A percentile compares a stretch with the other conserved stretches of the same genome.
These are phyloP conservation scores for Leccinum glutinopallens DNA, from an alignment of 1,284 basidiomycete species.

Conservation along the genomic window DNA sequence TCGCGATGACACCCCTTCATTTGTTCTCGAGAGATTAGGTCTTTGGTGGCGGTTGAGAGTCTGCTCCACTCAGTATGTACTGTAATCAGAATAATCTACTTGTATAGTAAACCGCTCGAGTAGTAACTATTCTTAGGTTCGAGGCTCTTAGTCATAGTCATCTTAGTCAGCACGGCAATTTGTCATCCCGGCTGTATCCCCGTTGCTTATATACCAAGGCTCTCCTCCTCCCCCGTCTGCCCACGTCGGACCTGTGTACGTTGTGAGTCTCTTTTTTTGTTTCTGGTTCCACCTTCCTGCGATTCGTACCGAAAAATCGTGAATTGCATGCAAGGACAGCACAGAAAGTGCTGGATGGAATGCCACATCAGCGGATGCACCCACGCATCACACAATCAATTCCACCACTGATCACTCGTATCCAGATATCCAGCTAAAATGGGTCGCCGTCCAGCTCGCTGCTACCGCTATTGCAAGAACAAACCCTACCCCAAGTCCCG, in stretches of 20 bases:
- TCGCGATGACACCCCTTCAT: neutral
- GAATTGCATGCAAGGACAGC: neutral
- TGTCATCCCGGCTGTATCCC: neutral
- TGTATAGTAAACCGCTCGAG: no score
- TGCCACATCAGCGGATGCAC: neutral
- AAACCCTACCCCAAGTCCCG: slow-evolving; percentile 94
- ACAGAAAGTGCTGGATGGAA: neutral
- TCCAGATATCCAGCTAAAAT: slow-evolving; percentile 44
- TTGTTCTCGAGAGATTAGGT: neutral
- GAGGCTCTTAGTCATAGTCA: neutral
- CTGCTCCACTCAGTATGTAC: no score
- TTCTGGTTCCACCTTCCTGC: neutral
- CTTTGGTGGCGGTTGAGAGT: no score
- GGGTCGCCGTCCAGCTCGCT: slow-evolving; percentile 95
- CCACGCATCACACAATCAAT: neutral
- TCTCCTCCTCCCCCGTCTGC: neutral
- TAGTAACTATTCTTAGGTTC: no score
- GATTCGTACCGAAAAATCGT: neutral
- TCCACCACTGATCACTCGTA: slow-evolving; percentile 13
- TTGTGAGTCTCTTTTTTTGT: neutral
- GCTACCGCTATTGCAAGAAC: slow-evolving; percentile 99
- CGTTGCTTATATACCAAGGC: neutral
- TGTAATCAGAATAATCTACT: no score
- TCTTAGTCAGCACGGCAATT: neutral
- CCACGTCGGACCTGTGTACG: neutral